Conservation (phyloP, 139 green algal genomes). For the Gonium pectorale region DNA sequence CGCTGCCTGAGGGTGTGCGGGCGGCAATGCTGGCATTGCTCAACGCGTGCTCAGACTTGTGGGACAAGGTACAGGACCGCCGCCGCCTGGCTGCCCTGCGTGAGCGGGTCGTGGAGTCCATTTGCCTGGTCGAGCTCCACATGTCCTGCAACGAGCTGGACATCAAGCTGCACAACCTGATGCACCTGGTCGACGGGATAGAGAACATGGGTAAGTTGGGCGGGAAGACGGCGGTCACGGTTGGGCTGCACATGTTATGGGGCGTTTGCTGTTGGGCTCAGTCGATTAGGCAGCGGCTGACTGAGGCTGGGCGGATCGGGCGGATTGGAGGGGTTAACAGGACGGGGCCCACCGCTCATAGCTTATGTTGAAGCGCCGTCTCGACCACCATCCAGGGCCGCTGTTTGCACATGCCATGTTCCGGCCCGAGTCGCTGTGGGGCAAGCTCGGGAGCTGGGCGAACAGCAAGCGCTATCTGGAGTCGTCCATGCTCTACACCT, state of each 20-base stretch:
- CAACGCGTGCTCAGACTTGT: background rate
- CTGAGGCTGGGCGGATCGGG: too few relatives aligned
- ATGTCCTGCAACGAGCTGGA: background rate
- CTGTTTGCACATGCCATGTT: background rate
- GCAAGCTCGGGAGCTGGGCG: background rate
- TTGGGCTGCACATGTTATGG: too few relatives aligned
- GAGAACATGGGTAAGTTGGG: background rate
- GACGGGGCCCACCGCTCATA: too few relatives aligned
- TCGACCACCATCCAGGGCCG: background rate
- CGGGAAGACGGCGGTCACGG: too few relatives aligned
- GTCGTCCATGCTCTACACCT: background rate
- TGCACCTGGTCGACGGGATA: background rate
- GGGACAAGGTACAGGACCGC: background rate
- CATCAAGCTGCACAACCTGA: conserved; percentile 28
- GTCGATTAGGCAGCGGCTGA: too few relatives aligned
- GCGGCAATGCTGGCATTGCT: background rate
- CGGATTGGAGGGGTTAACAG: too few relatives aligned
- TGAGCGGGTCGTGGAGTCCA: background rate
- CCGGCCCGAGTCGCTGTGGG: background rate
- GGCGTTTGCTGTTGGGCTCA: too few relatives aligned
- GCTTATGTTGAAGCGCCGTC: too few relatives aligned
- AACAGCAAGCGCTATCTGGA: conserved; percentile 13
- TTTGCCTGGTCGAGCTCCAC: background rate
- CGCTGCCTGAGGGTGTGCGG: background rate
- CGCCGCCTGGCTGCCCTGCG: background rate